Evolutionary conservation across 192 early-diverging fungal species (phyloP).

Genomic region (Gorgonomyces haynaldii): DNA sequence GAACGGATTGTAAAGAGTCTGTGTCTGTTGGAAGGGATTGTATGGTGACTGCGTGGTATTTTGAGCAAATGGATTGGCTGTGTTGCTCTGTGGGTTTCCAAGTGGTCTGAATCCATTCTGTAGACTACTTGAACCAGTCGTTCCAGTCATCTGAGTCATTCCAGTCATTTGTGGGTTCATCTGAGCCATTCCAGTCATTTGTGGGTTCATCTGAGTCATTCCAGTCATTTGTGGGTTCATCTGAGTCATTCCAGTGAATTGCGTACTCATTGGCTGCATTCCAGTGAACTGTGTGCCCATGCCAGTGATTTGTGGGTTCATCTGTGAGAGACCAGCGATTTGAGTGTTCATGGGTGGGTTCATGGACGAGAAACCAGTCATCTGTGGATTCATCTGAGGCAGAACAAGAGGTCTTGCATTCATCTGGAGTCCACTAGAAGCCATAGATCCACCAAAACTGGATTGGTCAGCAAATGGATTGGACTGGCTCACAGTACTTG

Average conservation of each 20-base stretch:
- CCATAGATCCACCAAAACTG: no score
- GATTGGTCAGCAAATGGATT: conserved; percentile 2
- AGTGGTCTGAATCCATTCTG: neutral
- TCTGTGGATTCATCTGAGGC: neutral
- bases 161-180: conserved; percentile 1
- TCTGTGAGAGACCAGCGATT: neutral
- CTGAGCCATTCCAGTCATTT: neutral
- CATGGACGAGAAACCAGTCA: neutral
- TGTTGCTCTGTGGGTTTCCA: neutral
- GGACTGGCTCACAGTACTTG: neutral
- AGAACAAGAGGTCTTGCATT: no score
- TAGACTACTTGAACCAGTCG: neutral
- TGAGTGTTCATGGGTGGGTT: neutral
- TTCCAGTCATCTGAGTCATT: neutral
- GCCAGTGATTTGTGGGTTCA: conserved; percentile 1
- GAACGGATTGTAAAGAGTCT: neutral
- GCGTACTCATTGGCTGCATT: neutral
- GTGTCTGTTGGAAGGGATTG: no score
- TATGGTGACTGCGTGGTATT: no score
- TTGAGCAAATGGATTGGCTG: neutral
- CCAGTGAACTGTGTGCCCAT: neutral
- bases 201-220: neutral
- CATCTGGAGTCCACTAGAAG: no score
- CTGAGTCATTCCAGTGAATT: neutral
- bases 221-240: neutral